A percentile compares a stretch with the other conserved stretches of the same genome.
Conservation (phyloP, 805 yeast genomes). For the Sugiyamaella chiloensis region DNA sequence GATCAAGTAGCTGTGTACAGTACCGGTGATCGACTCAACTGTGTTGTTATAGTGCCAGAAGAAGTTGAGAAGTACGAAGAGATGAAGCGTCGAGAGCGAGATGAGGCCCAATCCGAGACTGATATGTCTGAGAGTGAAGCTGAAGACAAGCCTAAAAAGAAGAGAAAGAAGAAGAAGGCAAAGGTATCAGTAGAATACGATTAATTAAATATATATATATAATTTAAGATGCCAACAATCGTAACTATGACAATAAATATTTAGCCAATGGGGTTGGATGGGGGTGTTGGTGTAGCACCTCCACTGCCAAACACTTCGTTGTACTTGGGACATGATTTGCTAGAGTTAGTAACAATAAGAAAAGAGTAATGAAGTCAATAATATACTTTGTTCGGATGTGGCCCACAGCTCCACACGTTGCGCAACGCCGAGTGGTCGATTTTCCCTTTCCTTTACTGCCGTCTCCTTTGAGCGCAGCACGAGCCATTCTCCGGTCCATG, state of each 20-base stretch:
- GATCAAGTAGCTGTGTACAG: slow-evolving; percentile 90
- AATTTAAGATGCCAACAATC: no score
- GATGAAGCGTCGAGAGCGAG: slow-evolving; percentile 67
- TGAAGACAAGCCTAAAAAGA: slow-evolving; percentile 8
- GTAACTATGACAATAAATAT: slow-evolving; percentile 2
- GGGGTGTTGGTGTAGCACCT: slow-evolving; percentile 20
- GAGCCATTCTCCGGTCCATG: slow-evolving; percentile 59
- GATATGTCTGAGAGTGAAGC: slow-evolving; percentile 29
- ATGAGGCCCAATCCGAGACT: slow-evolving; percentile 50
- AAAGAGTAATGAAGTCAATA: background rate
- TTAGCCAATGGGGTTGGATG: slow-evolving; percentile 1
- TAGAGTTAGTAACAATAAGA: slow-evolving; percentile 10
- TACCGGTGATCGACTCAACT: slow-evolving; percentile 86
- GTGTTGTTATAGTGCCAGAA: slow-evolving; percentile 71
- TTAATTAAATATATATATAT: no score
- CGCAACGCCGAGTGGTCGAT: slow-evolving; percentile 77
- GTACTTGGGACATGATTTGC: slow-evolving; percentile 84
- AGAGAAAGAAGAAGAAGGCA: slow-evolving; percentile 26
- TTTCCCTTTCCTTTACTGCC: slow-evolving; percentile 60
- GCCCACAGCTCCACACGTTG: slow-evolving; percentile 92
- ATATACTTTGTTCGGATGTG: slow-evolving; percentile 77
- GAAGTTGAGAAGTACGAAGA: slow-evolving; percentile 67
- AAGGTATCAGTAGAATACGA: slow-evolving; percentile 25
- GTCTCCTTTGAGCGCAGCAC: slow-evolving; percentile 46
- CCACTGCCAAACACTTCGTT: slow-evolving; percentile 40